phyloP scores from a whole-genome alignment of 768 basidiomycete species.

The Boletus vinaceobasis region DNA sequence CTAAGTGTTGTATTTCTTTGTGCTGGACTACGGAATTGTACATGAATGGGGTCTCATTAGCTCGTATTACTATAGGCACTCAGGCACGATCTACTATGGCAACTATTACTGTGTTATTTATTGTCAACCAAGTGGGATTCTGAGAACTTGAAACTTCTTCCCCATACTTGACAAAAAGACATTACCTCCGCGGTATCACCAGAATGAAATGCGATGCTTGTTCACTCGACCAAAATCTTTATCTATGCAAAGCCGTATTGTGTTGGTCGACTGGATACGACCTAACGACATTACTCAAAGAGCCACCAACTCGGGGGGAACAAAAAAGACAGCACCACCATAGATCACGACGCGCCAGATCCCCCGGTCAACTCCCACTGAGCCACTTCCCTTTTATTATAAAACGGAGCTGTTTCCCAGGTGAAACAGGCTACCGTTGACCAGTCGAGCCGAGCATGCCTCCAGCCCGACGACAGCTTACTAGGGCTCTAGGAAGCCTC shows the following conservation, averaged over 20 bases:
- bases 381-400: constrained; percentile 5
- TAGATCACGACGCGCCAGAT: not conserved
- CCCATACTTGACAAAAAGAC: constrained; percentile 5
- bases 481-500: constrained; percentile 21
- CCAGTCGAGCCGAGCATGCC: constrained; percentile 14
- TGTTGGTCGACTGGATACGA: constrained; percentile 8
- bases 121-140: not conserved
- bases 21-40: not conserved
- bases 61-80: not conserved
- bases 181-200: constrained; percentile 1
- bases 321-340: constrained; percentile 1
- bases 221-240: not conserved
- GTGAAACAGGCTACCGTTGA: not conserved
- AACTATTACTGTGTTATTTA: not conserved
- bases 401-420: not conserved
- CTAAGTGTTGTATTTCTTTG: not conserved
- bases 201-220: not conserved
- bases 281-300: not conserved
- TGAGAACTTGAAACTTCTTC: not conserved
- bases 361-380: not conserved
- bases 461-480: constrained; percentile 16
- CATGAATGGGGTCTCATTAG: not conserved
- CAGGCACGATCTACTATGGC: not conserved
- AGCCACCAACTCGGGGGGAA: not conserved
- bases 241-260: constrained; percentile 12